Base-by-base conservation (phyloP, 768 basidiomycete species). In the Boletus reticuloceps region DNA sequence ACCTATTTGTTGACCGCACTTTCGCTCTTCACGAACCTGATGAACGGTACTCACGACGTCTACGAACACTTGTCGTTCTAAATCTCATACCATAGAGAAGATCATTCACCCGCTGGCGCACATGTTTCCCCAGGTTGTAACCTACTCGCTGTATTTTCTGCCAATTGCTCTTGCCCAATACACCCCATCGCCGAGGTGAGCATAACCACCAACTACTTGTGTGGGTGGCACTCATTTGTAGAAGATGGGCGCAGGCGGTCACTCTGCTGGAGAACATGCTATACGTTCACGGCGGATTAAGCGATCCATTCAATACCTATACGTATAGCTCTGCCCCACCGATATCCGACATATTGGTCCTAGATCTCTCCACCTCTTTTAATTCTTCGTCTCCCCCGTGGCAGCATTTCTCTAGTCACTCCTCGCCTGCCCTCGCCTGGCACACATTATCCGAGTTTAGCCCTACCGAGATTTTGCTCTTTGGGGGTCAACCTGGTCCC, bases 241-340 rank as follows among this genome's bases (percentile, higher is more conserved):
- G 20, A 42, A 94, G 94, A 76, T 96, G 94, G 94, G 94, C 86
- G 29, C 91, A 92, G 59, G 88, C 89, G 6, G 73, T 76, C 1
- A 79, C 83, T 19, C 63, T 87, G 41, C 68, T 88, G 22, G 75
- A 80, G 62, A 77, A 82, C 58, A 75, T 76, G 12, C 75, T 95
- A 41, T 84, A 84, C 66, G 73, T 94, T 40, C 85, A 89, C 55
- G 94, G 93, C 37, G 94, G 94, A 46, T 85, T 91, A 67, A 86
- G 84, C 39, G 90, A 93, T 70, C 76, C 78, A 34, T 81, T 70
- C 69, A 86, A 88, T 67, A 65, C 77, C 16, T 90, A 78, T 65
- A 81, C 84, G 4, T 96, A 95, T 70, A 79, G 80, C 32, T 81
- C 85, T 19, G 91, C 91, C 25, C 88, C 87, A 53, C 85, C 83